A percentile compares a stretch with the other conserved stretches of the same genome.
phyloP scores from a whole-genome alignment of 805 yeast species.

The Kazachstania psychrophila region DNA sequence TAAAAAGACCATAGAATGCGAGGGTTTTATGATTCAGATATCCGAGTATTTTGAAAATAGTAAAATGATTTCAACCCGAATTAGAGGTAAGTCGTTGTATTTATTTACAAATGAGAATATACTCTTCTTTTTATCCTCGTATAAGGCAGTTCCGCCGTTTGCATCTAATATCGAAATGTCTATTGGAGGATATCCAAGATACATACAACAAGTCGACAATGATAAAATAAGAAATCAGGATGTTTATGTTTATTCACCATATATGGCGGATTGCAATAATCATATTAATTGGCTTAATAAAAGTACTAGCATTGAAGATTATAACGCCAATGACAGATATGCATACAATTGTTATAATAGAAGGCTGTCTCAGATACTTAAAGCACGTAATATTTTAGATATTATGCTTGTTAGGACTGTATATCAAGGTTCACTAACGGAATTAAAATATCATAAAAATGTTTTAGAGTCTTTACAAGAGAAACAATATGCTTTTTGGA shows the following conservation, averaged over 20 bases:
- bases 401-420: conserved; percentile 41
- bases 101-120: conserved; percentile 54
- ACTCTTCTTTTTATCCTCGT: conserved; percentile 48
- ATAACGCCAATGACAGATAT: conserved; percentile 40
- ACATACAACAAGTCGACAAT: conserved; percentile 18
- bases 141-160: conserved; percentile 53
- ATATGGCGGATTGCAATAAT: conserved; percentile 37
- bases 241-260: conserved; percentile 45
- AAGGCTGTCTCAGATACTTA: conserved; percentile 43
- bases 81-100: conserved; percentile 55
- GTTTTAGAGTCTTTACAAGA: conserved; percentile 25
- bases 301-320: conserved; percentile 30
- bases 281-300: conserved; percentile 58
- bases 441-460: conserved; percentile 16
- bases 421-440: conserved; percentile 23
- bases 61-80: no score
- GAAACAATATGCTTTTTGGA: conserved; percentile 15
- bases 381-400: conserved; percentile 56
- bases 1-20: no score
- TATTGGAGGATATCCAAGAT: conserved; percentile 24
- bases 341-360: conserved; percentile 65
- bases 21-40: no score
- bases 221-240: conserved; percentile 26
- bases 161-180: conserved; percentile 28
- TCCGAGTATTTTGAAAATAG: no score